Evolutionary conservation across 306 rosid species (phyloP).

Genomic region (Vigna reflexopilosa): DNA sequence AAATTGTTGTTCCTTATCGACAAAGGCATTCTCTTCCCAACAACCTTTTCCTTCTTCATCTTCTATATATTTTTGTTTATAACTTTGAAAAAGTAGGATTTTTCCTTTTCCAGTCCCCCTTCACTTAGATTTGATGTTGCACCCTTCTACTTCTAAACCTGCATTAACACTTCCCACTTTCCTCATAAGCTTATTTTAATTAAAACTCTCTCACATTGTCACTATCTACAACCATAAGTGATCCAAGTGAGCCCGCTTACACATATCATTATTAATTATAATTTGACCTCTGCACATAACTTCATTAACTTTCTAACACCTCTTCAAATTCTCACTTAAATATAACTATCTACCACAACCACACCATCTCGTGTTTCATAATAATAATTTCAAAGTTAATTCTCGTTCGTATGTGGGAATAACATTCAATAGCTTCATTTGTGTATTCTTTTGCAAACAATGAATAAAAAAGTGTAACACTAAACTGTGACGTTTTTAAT

Average conservation of each 20-base stretch:
- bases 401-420: conserved; percentile 18
- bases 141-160: conserved; percentile 31
- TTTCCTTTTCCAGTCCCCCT: neutral
- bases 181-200: neutral
- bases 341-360: conserved; percentile 32
- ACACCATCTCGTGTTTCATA: neutral
- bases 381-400: conserved; percentile 29
- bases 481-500: neutral
- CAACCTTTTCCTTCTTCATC: conserved; percentile 39
- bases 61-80: conserved; percentile 24
- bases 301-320: conserved; percentile 17
- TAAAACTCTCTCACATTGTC: conserved; percentile 34
- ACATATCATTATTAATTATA: conserved; percentile 38
- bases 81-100: conserved; percentile 29
- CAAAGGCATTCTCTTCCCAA: conserved; percentile 66
- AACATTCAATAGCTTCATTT: neutral
- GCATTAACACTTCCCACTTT: conserved; percentile 31
- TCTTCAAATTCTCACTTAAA: conserved; percentile 44
- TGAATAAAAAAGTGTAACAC: neutral
- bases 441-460: no score
- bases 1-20: conserved; percentile 70
- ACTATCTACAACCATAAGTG: conserved; percentile 38
- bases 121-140: conserved; percentile 39
- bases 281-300: conserved; percentile 17
- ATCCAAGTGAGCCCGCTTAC: conserved; percentile 39